Evolutionary conservation across 257 asterid genomes (phyloP), one percentile per base, ranked within the genome.

Genomic region (Solanum peruvianum): DNA sequence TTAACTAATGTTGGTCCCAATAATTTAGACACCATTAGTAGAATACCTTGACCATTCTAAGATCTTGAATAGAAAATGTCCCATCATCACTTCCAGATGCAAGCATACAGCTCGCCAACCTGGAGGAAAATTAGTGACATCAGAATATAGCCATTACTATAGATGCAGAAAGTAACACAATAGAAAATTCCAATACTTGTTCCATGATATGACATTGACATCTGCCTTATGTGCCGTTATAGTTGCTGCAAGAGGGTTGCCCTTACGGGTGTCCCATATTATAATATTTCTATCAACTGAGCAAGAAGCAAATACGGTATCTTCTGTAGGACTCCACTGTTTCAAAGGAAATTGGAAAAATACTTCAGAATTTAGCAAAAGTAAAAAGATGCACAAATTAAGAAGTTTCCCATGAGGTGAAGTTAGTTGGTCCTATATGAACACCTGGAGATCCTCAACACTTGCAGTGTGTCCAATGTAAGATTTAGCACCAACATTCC

Each of bases 41-140:
- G 60, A 52, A 82, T 91, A 94, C 99, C 98, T 96, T 97, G 85
- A 95, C 91, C 90, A 93, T 83, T 89, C 99, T 91, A 87, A 96
- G 98, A 91, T 97, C 99, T 49, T 96, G 94, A 81, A 95, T 96
- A 71, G 97, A 91, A 89, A 97, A 95, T 76, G 99, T 89, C 80
- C 99, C 99, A 86, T 97, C 99, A 88, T 97, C 99, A 84, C 99
- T 89, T 78, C 99, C 99, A 42, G 99, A 97, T 64, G 99, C 99
- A 87, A 97, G 89, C 99, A 93, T 93, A 89, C 96, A 93, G 88
- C 98, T 96, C 20, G 99, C 97, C 87, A 94, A 87, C 90, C 99
- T 97, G 91, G 87, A 77, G 69, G 70, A 87, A 86, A 88, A 81
- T 25, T 69, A 89, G 87, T 23, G 64, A 84, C 44, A 88, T 58